Evolutionary conservation across 202 grass and related monocot species (phyloP), one percentile per base, ranked within the genome.

Genomic region (Brachypodium distachyon): DNA sequence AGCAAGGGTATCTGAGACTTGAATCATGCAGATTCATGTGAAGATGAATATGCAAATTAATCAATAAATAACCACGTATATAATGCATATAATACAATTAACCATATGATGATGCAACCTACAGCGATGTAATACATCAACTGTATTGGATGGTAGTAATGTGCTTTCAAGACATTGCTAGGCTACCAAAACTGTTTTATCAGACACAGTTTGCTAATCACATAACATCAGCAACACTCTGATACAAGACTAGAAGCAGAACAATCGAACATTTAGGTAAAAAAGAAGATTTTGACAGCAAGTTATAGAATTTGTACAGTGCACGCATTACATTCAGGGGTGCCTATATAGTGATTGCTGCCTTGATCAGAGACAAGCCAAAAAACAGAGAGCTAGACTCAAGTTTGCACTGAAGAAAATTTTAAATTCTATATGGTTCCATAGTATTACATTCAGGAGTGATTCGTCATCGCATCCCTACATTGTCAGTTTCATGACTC

Each of bases 401-500:
- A 38, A 52, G 17, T 69, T 76, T 55, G 36, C 9, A 64, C 0
- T 40, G 50, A 23, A 25, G 0, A 78, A 39, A 70, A 53, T 21
- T 0, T 52, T 59, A 12, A 14, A 50, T 76, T 6, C 39, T 13
- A 23, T 12, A 85, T 48, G 41, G 18, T 7, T 34, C 25, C 21
- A n/a, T 31, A 61, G 25, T 26, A 16, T 76, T 36, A 76, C 4
- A 61, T 33, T 25, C n/a, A 64, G 18, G 6, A 37, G 6, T 27
- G 9, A 12, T 61, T 76, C 11, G 1, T 8, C 4, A 25, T 56
- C 29, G 44, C 22, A 61, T n/a, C 3, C 48, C 48, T 61, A 37
- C 19, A 81, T 26, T 33, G 25, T 27, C 28, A 40, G 31, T 48
- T 77, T 47, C 64, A 81, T 82, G 37, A n/a, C n/a, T n/a, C n/a